These are phyloP conservation scores for Carex parvula DNA, from an alignment of 176 grass and related monocot species.

Conservation along the genomic window DNA sequence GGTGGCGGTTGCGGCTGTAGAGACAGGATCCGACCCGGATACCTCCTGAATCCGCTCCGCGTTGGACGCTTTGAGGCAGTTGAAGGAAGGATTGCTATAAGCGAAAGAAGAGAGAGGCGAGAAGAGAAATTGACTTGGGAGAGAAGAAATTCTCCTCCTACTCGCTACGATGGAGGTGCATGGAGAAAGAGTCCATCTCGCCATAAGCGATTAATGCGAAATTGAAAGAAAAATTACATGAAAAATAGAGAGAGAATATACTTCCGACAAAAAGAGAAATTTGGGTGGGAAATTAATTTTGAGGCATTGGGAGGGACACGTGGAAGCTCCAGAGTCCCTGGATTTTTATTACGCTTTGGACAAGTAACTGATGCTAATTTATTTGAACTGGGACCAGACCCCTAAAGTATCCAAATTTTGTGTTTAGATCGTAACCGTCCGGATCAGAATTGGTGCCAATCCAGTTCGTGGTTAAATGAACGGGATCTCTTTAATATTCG, in stretches of 20 bases:
- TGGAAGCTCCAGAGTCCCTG: neutral
- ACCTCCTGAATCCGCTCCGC: constrained; percentile 36
- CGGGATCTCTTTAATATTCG: too few species aligned
- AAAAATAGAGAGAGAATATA: too few species aligned
- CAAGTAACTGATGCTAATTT: too few species aligned
- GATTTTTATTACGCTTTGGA: neutral
- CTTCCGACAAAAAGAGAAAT: too few species aligned
- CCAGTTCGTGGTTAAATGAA: too few species aligned
- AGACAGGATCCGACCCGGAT: constrained; percentile 5
- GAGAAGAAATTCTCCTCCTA: constrained; percentile 31
- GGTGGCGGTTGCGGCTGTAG: neutral
- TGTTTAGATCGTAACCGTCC: too few species aligned
- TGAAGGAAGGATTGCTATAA: neutral
- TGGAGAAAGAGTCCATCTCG: neutral
- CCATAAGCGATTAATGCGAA: neutral
- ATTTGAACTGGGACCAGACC: too few species aligned
- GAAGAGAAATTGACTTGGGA: neutral
- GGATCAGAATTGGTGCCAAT: too few species aligned
- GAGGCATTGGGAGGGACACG: neutral
- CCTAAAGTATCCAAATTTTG: too few species aligned
- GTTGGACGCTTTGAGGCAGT: constrained; percentile 41
- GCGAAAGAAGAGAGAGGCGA: constrained; percentile 24
- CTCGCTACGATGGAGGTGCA: neutral
- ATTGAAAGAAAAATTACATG: constrained; percentile 14
- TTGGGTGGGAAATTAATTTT: neutral